Base-by-base conservation (phyloP, 176 grass and related monocot genomes). In the Zea luxurians region DNA sequence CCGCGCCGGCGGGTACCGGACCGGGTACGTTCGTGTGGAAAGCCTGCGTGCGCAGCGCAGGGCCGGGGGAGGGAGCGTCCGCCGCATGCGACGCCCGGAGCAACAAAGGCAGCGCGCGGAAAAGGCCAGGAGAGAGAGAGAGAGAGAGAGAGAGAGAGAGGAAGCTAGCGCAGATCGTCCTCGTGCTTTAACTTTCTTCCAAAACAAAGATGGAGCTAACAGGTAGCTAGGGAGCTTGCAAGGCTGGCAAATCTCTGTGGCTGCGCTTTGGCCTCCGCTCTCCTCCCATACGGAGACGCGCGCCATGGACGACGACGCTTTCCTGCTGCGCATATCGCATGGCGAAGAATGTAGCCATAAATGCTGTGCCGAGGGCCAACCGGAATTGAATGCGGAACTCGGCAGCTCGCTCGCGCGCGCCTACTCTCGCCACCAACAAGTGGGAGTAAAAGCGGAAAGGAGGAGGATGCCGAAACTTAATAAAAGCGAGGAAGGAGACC, bases 371-470 rank as follows among this genome's bases (percentile, higher is more conserved):
- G 12, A 61, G 41, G 17, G 0, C 15, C 7, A 16, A 17, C 16
- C 20, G 8, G 1, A 64, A 65, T 64, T 64, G 60, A 48, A 78
- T 78, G 45, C 45, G 10, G 9, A n/a, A 52, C 49, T 54, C 4
- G 16, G 16, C 13, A 5, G 1, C 43, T 3, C 45, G 5, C 2
- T 2, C 59, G 1, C 43, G 1, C 45, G 5, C 2, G 6, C 59
- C 10, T 12, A 0, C 12, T 13, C 11, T 2, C 2, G 49, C 2
- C 8, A 18, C 7, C 37, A 10, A 38, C 64, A 66, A 45, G 65
- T 10, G 0, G 44, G 37, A 65, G 35, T 78, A 52, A 78, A 78
- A 67, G 48, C 48, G 62, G 36, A 67, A 54, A 78, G 76, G 47
- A 42, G 47, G 17, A 13, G 16, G 61, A 78, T 40, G 16, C 35